Evolutionary conservation across 2,329 filamentous ascomycete species (phyloP).

Genomic region (Thielaviopsis ethacetica): DNA sequence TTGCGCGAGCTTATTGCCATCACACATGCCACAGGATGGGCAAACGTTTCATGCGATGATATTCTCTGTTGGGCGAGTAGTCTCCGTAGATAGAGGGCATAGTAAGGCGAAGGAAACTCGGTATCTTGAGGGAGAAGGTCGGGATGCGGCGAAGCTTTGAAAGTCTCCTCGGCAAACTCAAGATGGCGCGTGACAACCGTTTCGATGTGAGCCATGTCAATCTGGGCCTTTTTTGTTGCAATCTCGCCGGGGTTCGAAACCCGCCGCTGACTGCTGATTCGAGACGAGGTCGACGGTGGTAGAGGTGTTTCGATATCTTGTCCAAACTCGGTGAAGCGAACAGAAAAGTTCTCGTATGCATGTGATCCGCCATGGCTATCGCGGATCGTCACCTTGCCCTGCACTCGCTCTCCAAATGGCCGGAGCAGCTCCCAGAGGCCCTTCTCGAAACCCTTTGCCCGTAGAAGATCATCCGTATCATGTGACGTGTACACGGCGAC

Average conservation of each 20-base stretch:
- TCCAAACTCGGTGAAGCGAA: constrained; percentile 66
- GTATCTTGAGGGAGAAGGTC: constrained; percentile 25
- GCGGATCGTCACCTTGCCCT: constrained; percentile 75
- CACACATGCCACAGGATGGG: constrained; percentile 84
- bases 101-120: constrained; percentile 56
- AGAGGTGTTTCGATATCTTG: constrained; percentile 37
- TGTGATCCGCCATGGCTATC: constrained; percentile 78
- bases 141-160: constrained; percentile 19
- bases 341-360: constrained; percentile 74
- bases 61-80: constrained; percentile 66
- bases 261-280: constrained; percentile 4
- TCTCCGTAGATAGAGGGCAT: constrained; percentile 68
- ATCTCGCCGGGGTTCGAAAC: constrained; percentile 5
- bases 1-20: constrained; percentile 91
- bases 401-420: constrained; percentile 77
- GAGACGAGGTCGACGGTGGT: constrained; percentile 17
- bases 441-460: constrained; percentile 66
- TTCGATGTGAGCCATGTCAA: constrained; percentile 49
- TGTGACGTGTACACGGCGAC: constrained; percentile 74
- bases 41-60: constrained; percentile 78
- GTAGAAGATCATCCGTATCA: constrained; percentile 67
- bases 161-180: constrained; percentile 50
- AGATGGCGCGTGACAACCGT: constrained; percentile 67
- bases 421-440: constrained; percentile 75
- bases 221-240: constrained; percentile 10